phyloP scores from a whole-genome alignment of 352 stramenopile species.

The Pythium vanterpoolii region DNA sequence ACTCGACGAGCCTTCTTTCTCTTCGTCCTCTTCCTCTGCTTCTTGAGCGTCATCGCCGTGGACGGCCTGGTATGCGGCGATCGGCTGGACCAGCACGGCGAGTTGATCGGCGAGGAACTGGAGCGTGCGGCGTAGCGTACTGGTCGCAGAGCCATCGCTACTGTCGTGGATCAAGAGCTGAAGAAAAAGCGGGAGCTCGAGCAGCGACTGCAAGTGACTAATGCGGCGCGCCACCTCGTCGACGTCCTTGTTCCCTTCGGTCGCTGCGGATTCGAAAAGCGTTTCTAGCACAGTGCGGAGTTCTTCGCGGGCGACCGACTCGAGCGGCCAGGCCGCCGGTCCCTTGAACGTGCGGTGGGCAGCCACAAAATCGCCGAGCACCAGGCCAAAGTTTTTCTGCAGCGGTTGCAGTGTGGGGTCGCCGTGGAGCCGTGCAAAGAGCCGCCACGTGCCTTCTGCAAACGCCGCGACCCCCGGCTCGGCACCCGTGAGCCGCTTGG shows the following conservation, averaged over 20 bases:
- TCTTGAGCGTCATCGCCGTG: constrained; percentile 9
- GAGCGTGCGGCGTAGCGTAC: constrained; percentile 38
- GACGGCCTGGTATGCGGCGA: constrained; percentile 18
- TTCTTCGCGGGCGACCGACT: constrained; percentile 37
- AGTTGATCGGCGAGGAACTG: constrained; percentile 47
- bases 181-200: constrained; percentile 57
- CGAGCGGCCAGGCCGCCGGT: background rate
- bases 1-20: constrained; percentile 9
- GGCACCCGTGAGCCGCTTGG: constrained; percentile 33
- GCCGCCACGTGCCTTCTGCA: constrained; percentile 36
- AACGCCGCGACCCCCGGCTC: constrained; percentile 25
- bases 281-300: constrained; percentile 33
- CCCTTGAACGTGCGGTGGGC: background rate
- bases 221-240: constrained; percentile 39
- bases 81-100: constrained; percentile 28
- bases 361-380: constrained; percentile 19
- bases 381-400: constrained; percentile 66
- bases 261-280: constrained; percentile 20
- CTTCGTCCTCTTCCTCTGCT: constrained; percentile 13
- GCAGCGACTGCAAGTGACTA: constrained; percentile 55
- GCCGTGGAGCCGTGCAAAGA: constrained; percentile 65
- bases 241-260: background rate
- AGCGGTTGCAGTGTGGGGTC: constrained; percentile 27
- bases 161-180: constrained; percentile 32
- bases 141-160: constrained; percentile 11